Evolutionary conservation across 2,329 filamentous ascomycete species (phyloP), one percentile per base, ranked within the genome.

Genomic region (Sporothrix globosa): DNA sequence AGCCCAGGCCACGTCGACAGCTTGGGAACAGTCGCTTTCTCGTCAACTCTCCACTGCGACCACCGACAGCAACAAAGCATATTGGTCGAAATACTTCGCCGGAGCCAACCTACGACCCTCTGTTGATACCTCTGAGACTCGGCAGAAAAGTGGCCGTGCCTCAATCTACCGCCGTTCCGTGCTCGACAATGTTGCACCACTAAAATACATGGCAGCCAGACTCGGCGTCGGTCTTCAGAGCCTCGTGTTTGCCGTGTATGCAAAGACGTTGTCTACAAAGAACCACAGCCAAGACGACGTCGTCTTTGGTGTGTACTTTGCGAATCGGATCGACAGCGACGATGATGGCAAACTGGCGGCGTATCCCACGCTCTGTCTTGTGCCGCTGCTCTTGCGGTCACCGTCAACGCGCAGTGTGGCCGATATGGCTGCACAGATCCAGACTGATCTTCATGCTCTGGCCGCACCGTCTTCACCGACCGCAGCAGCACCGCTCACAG

Each of bases 291-390:
- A 70, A 4, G 10, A 71, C 3, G 82, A 87, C 52, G 79, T 92
- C 1, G 80, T 92, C 0, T 84, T 97, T 67, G 94, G 93, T 1
- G 80, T 97, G 27, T 97, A 97, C 78, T 86, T 97, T 10, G 92
- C 93, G 54, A 97, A 96, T 77, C 87, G 93, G 67, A 82, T 84
- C 10, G 80, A 84, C 3, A 81, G 84, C 3, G 56, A 24, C 5
- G 68, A 17, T 13, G 65, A 67, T n/a, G 39, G 44, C 7, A 5
- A 17, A 14, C 73, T 74, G 0, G 80, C 86, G 2, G 74, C 85
- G 0, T 89, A 88, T 44, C 93, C 94, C 0, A 96, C 92, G 0
- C 83, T 97, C 24, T 94, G 91, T 74, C 83, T 97, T 4, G 84
- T 97, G 1, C 93, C 93, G 0, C 79, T 97, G 0, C 83, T 84